Conservation (phyloP, 495 filamentous ascomycete genomes). For the Penicillium ochrochloron region DNA sequence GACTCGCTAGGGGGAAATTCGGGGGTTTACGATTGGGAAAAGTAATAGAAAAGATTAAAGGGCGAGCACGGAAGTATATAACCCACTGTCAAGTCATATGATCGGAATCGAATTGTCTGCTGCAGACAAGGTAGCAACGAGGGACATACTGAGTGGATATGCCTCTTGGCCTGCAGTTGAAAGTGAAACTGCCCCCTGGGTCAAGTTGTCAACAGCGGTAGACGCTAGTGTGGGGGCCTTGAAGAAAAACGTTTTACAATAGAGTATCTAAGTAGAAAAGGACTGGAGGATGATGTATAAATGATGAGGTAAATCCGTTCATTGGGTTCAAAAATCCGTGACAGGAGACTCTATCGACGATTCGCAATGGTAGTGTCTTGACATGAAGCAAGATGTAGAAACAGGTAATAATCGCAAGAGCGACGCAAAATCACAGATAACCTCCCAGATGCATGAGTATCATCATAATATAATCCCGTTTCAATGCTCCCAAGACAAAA, state of each 20-base stretch:
- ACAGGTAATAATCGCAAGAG: slow-evolving; percentile 13
- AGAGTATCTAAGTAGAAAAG: slow-evolving; percentile 2
- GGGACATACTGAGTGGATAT: slow-evolving; percentile 12
- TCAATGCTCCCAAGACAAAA: slow-evolving; percentile 34
- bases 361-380: slow-evolving; percentile 9
- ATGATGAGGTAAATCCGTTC: slow-evolving; percentile 17
- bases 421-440: slow-evolving; percentile 33
- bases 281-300: neutral
- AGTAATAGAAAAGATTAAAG: neutral
- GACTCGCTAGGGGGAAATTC: neutral
- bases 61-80: neutral
- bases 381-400: slow-evolving; percentile 10
- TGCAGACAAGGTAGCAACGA: slow-evolving; percentile 5
- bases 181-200: slow-evolving; percentile 1
- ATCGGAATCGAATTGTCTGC: slow-evolving; percentile 8
- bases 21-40: neutral
- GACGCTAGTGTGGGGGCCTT: slow-evolving; percentile 3
- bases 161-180: slow-evolving; percentile 25
- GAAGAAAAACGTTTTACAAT: neutral
- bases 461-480: slow-evolving; percentile 36
- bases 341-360: slow-evolving; percentile 20
- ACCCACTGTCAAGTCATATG: slow-evolving; percentile 10
- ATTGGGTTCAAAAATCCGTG: slow-evolving; percentile 21
- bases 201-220: neutral
- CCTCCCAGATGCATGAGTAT: slow-evolving; percentile 52